A percentile compares a stretch with the other conserved stretches of the same genome.
Conservation (phyloP, 192 early-diverging fungal species). For the Coemansia sp. region DNA sequence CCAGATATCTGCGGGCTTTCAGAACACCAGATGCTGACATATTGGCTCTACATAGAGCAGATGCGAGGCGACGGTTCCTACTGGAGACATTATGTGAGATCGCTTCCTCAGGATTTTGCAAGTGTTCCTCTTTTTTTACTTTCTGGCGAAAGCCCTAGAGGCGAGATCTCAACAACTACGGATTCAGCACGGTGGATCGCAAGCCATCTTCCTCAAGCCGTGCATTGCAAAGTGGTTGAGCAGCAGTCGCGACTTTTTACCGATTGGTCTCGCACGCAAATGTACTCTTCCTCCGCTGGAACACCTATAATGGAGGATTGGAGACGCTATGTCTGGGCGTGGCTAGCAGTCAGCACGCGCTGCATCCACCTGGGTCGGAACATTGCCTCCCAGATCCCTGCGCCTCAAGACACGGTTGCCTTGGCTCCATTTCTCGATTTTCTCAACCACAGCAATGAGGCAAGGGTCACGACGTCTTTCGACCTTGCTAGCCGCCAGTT, state of each 20-base stretch:
- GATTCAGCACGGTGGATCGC: conserved; percentile 17
- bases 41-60: conserved; percentile 29
- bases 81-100: conserved; percentile 29
- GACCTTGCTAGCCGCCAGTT: conserved; percentile 51
- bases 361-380: conserved; percentile 45
- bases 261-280: conserved; percentile 27
- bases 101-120: conserved; percentile 37
- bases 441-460: conserved; percentile 68
- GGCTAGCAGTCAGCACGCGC: conserved; percentile 46
- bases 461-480: conserved; percentile 49
- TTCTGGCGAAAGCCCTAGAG: conserved; percentile 19
- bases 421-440: conserved; percentile 77
- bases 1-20: conserved; percentile 10
- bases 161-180: conserved; percentile 1
- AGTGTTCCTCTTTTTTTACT: conserved; percentile 41
- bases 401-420: conserved; percentile 59
- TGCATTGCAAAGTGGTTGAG: conserved; percentile 16
- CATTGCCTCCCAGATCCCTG: neutral
- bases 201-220: conserved; percentile 23
- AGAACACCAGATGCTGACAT: conserved; percentile 45
- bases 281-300: neutral
- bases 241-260: conserved; percentile 27
- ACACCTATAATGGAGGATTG: conserved; percentile 9
- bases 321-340: conserved; percentile 48
- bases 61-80: conserved; percentile 2